Base-by-base conservation (phyloP, 106 monocot species). In the Apostasia shenzhenica region DNA sequence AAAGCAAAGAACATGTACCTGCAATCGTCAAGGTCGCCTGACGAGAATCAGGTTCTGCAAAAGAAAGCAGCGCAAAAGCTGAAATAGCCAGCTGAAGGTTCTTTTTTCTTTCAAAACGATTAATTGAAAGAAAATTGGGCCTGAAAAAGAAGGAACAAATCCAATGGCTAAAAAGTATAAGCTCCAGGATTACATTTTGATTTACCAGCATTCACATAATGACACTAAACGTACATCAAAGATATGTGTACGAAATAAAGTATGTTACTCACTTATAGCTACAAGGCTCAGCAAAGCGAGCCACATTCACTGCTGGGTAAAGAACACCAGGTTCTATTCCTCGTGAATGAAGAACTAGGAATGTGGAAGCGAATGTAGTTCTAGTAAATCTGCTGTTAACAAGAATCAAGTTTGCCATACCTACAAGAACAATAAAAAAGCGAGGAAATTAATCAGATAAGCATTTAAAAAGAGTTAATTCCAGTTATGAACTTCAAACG, bases 41-140 rank as follows among this genome's bases (percentile, higher is more conserved):
- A 7, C 55, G 61, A 55, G 76, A 69, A 63, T 71, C 68, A 70
- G 67, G 52, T 47, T 72, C 65, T 44, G 81, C 68, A 54, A 86
- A 89, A 69, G 67, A 72, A 64, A 97, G 86, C 63, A 81, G 51
- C 39, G 97, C 82, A 83, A 97, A 97, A 62, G 97, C 86, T 49
- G 86, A 89, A 74, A 97, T 97, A 56, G 97, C 97, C 54, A 97
- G 68, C 58, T 85, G 79, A 75, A 97, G 79, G 66, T 97, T 97
- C 84, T 97, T 97, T 78, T 97, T 97, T 58, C 97, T 82, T 81
- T 97, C 97, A 89, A 97, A 97, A 48, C 97, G 92, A 70, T 97
- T 97, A 62, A 97, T 77, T 5, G 97, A 92, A 63, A 97, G 89
- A 66, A 92, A 97, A 83, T 92, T 97, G 54, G 89, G 77, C 82